phyloP scores from a whole-genome alignment of 2,329 filamentous ascomycete species.

The Cyphellophora attinorum region DNA sequence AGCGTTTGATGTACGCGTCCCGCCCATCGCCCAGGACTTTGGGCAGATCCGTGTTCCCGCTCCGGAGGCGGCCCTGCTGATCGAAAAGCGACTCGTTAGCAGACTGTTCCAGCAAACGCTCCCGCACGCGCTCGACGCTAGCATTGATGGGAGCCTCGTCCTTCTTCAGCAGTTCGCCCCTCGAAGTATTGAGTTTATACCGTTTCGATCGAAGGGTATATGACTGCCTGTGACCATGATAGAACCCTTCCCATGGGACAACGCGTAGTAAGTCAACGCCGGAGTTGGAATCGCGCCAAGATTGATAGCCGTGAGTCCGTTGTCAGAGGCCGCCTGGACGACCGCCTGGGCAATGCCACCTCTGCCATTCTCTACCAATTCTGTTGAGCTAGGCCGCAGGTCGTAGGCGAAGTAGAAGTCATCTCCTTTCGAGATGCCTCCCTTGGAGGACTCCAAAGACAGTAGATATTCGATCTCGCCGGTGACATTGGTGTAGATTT shows the following conservation, averaged over 20 bases:
- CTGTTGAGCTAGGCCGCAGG: constrained; percentile 24
- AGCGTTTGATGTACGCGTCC: constrained; percentile 22
- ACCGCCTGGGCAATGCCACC: constrained; percentile 24
- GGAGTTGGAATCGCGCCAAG: constrained; percentile 25
- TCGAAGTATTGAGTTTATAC: constrained; percentile 25
- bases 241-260: constrained; percentile 22
- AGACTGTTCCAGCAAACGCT: constrained; percentile 19
- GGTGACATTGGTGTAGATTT: constrained; percentile 26
- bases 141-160: constrained; percentile 24
- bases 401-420: constrained; percentile 25
- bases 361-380: constrained; percentile 21
- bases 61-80: constrained; percentile 20
- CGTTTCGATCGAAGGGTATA: constrained; percentile 26
- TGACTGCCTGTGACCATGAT: constrained; percentile 28
- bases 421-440: constrained; percentile 22
- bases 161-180: constrained; percentile 24
- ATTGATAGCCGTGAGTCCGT: constrained; percentile 22
- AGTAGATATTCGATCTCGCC: constrained; percentile 25
- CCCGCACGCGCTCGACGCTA: constrained; percentile 18
- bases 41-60: constrained; percentile 10
- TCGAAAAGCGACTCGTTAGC: constrained; percentile 24
- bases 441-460: constrained; percentile 18
- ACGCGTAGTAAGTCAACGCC: constrained; percentile 22
- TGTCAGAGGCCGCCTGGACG: constrained; percentile 22
- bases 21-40: constrained; percentile 15